phyloP scores from a whole-genome alignment of 768 basidiomycete genomes.

The Termitomyces bulborhizus region DNA sequence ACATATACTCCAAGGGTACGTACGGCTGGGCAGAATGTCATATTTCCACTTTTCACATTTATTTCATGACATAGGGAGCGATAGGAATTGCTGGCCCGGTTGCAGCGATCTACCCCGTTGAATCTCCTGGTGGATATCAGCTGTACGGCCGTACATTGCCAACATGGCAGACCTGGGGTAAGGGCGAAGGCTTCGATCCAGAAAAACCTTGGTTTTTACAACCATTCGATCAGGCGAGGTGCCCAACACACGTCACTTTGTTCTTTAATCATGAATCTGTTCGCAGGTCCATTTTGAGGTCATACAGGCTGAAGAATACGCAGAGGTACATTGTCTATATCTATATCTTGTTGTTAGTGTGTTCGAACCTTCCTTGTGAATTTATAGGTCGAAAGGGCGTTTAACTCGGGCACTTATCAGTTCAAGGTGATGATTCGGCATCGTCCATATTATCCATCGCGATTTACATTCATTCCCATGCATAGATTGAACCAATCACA shows the following conservation, averaged over 20 bases:
- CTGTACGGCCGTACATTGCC: constrained; percentile 41
- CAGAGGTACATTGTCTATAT: constrained; percentile 25
- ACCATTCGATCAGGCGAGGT: background rate
- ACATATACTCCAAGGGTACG: constrained; percentile 55
- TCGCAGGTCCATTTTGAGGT: constrained; percentile 37
- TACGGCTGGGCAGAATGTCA: background rate
- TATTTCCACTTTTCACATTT: background rate
- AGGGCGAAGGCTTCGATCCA: constrained; percentile 36
- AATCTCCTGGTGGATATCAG: constrained; percentile 40
- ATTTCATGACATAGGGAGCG: constrained; percentile 39
- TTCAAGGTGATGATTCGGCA: constrained; percentile 35
- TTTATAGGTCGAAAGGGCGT: constrained; percentile 37
- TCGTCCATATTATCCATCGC: constrained; percentile 11
- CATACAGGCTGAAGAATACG: constrained; percentile 22
- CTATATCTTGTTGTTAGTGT: background rate
- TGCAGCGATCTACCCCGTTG: constrained; percentile 60
- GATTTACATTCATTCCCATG: constrained; percentile 30
- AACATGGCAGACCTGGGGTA: constrained; percentile 60
- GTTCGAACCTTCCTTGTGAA: background rate
- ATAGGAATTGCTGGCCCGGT: constrained; percentile 66
- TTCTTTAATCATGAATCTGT: background rate
- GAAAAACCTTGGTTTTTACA: constrained; percentile 53
- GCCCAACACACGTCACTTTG: too few species aligned
- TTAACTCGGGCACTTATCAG: constrained; percentile 46
- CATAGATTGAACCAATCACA: constrained; percentile 39